Evolutionary conservation across 352 stramenopile species (phyloP), one percentile per base, ranked within the genome.

Genomic region (Phytophthora ohioensis): DNA sequence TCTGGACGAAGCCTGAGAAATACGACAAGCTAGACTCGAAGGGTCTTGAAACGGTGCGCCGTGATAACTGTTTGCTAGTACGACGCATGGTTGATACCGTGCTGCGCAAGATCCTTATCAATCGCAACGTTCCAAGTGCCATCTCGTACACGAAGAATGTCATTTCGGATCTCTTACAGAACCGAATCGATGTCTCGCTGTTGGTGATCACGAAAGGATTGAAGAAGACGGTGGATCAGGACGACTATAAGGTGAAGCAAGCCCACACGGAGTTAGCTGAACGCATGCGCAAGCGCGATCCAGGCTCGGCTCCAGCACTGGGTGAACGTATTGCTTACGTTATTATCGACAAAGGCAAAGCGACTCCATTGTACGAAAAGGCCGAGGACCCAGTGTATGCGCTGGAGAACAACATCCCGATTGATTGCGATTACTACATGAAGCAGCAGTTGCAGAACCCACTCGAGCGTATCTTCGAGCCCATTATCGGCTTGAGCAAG

Each of bases 261-360:
- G 97, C 98, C 38, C 98, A 99, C 81, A 98, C 99, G 27, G 98
- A 99, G 81, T 82, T 99, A 56, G 98, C 98, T 12, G 96, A 98
- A 69, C 91, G 97, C 39, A 99, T 99, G 98, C 93, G 95, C 43
- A 99, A 99, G 75, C 93, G 98, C 17, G 98, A 99, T 80, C 81
- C 98, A 12, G 98, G 97, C 35, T 99, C 94, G 3, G 98, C 98
- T 27, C 98, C 98, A 6, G 97, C 98, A 34, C 91, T 99, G 57
- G 98, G 98, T 51, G 98, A 99, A 80, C 98, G 98, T 67, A 98
- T 99, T 30, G 97, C 98, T 10, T 99, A 99, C 76, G 98, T 99
- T 43, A 99, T 99, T 69, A 98, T 99, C 57, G 96, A 99, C 70
- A 98, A 96, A 64, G 92, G 94, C 5, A 99, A 99, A 80, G 88